Base-by-base conservation (phyloP, 2,329 filamentous ascomycete genomes). In the Microcyclosporella mali region DNA sequence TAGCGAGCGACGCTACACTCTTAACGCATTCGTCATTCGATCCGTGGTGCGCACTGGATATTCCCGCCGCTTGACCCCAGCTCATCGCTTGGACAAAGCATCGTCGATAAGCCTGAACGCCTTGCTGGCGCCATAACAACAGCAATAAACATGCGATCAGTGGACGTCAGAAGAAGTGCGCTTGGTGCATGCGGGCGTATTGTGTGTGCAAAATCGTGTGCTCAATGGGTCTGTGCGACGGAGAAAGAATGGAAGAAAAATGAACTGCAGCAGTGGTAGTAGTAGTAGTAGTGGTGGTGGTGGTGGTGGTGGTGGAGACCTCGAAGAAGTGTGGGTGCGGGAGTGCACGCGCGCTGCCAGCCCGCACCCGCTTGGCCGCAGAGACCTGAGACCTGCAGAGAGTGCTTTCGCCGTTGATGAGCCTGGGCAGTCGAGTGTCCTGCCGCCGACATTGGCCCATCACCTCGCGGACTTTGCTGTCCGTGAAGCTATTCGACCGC, bases 21-120 rank as follows among this genome's bases (percentile, higher is more conserved):
- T 47, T 50, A 49, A 34, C 16, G 42, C 48, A 54, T 49, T 52
- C 54, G 54, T 57, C 52, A 57, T 57, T 55, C 52, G 47, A 46
- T 45, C 33, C 27, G 31, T 43, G 35, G 37, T 45, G 45, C 19
- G 40, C 38, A 32, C 31, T 43, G 35, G 41, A 10, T 45, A 41
- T 40, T 49, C 42, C 42, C 45, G 45, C 41, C 39, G 33, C 35
- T 31, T 39, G 50, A 52, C 51, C 50, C 50, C 51, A 52, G 48
- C 38, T 40, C 29, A 41, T 32, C 33, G 37, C 35, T 18, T 31
- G 41, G 47, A 40, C 33, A 33, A 40, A 27, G 36, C 51, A 56
- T 56, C 49, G 51, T 51, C 50, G 52, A 55, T 51, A 51, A 31
- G n/a, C 31, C 35, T 44, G 39, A 40, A 44, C 35, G 21, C 21